Conservation (phyloP, 2,329 filamentous ascomycete genomes). For the Botrytis deweyae region DNA sequence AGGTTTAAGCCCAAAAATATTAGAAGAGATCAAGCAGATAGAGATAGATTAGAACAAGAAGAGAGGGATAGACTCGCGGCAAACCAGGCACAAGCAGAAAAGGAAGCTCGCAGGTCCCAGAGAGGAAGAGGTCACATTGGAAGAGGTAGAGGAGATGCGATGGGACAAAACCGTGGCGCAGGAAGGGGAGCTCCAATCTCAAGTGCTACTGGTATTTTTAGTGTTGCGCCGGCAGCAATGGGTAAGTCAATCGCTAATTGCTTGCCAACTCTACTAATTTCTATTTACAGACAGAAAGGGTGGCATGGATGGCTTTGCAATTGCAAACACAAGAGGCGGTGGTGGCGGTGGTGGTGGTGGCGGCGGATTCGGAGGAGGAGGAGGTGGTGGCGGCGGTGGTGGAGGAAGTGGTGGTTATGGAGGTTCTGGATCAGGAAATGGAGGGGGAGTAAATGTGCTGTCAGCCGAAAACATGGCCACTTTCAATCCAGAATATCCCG, state of each 20-base stretch:
- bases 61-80: slow-evolving; percentile 27
- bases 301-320: background rate
- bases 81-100: slow-evolving; percentile 25
- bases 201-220: slow-evolving; percentile 32
- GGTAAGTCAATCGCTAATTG: background rate
- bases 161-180: slow-evolving; percentile 32
- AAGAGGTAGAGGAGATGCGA: slow-evolving; percentile 39
- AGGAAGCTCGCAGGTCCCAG: slow-evolving; percentile 24
- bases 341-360: slow-evolving; percentile 16
- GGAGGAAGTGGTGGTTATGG: background rate
- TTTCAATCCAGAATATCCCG: slow-evolving; percentile 35
- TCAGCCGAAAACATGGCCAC: slow-evolving; percentile 13
- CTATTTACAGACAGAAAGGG: slow-evolving; percentile 15
- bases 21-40: slow-evolving; percentile 33
- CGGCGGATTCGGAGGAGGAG: slow-evolving; percentile 17
- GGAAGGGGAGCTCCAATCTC: slow-evolving; percentile 23
- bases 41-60: slow-evolving; percentile 30
- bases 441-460: slow-evolving; percentile 5
- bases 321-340: slow-evolving; percentile 9
- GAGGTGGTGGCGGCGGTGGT: slow-evolving; percentile 14
- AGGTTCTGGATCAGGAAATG: slow-evolving; percentile 17
- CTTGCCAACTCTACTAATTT: background rate
- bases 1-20: slow-evolving; percentile 40
- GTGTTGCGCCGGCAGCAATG: slow-evolving; percentile 20
- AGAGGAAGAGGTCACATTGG: slow-evolving; percentile 31